A percentile compares a stretch with the other conserved stretches of the same genome.
phyloP scores from a whole-genome alignment of 208 protist species.

The Phytomonas sp. region DNA sequence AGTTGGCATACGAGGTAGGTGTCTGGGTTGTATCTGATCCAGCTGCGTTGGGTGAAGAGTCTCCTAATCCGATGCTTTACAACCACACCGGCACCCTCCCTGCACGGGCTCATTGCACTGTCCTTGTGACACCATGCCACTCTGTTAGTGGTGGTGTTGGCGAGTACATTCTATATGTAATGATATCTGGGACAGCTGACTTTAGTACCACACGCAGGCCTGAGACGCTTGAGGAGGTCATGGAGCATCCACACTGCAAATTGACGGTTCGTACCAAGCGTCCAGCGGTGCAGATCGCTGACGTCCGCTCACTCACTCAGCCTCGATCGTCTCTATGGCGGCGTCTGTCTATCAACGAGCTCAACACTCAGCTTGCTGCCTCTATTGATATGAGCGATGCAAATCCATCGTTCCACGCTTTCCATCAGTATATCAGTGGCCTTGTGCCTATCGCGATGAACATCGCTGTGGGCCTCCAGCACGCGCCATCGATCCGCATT shows the following conservation, averaged over 20 bases:
- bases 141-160: slow-evolving; percentile 33
- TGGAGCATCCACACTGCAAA: slow-evolving; percentile 60
- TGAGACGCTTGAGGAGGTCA: slow-evolving; percentile 29
- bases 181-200: slow-evolving; percentile 38
- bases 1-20: slow-evolving; percentile 73
- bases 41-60: slow-evolving; percentile 15
- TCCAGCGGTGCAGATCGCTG: slow-evolving; percentile 73
- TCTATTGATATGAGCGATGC: slow-evolving; percentile 36
- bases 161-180: slow-evolving; percentile 69
- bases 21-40: slow-evolving; percentile 15
- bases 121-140: slow-evolving; percentile 58
- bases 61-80: slow-evolving; percentile 26
- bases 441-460: slow-evolving; percentile 71
- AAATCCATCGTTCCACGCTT: slow-evolving; percentile 48
- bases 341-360: slow-evolving; percentile 59
- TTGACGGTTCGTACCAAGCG: slow-evolving; percentile 46
- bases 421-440: slow-evolving; percentile 65
- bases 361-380: slow-evolving; percentile 67
- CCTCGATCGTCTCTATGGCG: slow-evolving; percentile 64
- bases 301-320: slow-evolving; percentile 52
- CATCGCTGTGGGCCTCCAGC: slow-evolving; percentile 49
- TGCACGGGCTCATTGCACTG: slow-evolving; percentile 76
- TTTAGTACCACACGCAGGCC: slow-evolving; percentile 26
- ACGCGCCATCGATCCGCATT: slow-evolving; percentile 21
- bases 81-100: slow-evolving; percentile 58